Evolutionary conservation across 1,284 basidiomycete genomes (phyloP), one percentile per base, ranked within the genome.

Genomic region (Moniliella sp.): DNA sequence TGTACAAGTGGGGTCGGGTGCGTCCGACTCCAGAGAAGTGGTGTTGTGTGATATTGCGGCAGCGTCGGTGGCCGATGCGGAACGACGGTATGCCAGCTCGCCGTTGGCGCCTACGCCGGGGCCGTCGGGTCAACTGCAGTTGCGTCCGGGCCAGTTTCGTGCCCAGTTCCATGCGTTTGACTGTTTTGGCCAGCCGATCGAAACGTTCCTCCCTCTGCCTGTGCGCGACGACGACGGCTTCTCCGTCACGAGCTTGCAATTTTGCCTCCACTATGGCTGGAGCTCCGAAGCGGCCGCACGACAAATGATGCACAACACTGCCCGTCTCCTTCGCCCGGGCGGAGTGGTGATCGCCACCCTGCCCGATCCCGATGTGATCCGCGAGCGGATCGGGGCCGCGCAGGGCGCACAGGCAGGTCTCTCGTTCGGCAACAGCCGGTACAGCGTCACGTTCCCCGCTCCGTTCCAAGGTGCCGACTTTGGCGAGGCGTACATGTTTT

Each of bases 231-330:
- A 62, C 68, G 75, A 42, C 65, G 76, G 1, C n/a, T 66, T 97
- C 26, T 67, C 69, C 7, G 70, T 72, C 28, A 73, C 97, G 13
- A 79, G 81, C 2, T 78, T 94, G 76, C 91, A 99, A 59, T 99
- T 99, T 62, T 97, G 88, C 64, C 91, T 97, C 81, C 91, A 99
- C 62, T 97, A 99, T 56, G 91, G 88, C 5, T 97, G 94, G 61
- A 84, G 94, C 58, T 76, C 70, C 25, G 71, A 75, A 17, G 65
- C 70, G 33, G 93, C 91, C 60, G 81, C 76, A 15, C 69, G 81
- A 19, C 75, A 72, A 53, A 93, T 99, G 88, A 71, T 99, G 16
- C 71, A 76, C 32, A 99, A 99, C 57, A 86, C 88, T 15, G 72
- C 74, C 32, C 63, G 70, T 25, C 76, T 76, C 65, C 67, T 99